Base-by-base conservation (phyloP, 2,329 filamentous ascomycete species). In the Neonectria sp. region DNA sequence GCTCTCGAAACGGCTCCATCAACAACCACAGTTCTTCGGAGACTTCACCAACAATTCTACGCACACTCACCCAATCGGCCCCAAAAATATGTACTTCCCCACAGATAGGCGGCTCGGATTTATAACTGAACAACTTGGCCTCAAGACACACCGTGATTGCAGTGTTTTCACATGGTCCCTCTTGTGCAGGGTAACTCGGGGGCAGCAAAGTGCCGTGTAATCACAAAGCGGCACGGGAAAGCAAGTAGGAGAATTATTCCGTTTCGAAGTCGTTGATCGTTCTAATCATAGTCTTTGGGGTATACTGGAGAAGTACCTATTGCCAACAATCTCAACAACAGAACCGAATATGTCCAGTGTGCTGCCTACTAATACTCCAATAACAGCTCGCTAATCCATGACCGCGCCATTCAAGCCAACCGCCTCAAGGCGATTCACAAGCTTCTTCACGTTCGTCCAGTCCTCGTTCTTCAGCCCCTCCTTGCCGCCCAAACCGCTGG, bases 371-470 rank as follows among this genome's bases (percentile, higher is more conserved):
- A 68, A 67, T 66, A 68, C 63, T 68, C 61, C 58, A 67, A 68
- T 65, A n/a, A 55, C 57, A 65, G 48, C n/a, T 12, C 35, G 55
- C 71, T 79, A 83, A 68, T 79, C 80, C 51, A 81, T 79, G 71
- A 84, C 81, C 21, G 81, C 82, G n/a, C 84, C 85, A 56, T 86
- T 86, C 46, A 85, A 79, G 2, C 86, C 84, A n/a, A 83, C 84
- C 17, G 86, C 86, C 81, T 97, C 95, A 67, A 95, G 82, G 75
- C 92, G 89, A 48, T 89, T 91, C 27, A 98, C 89, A 77, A 98
- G 85, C 81, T 94, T 95, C 90, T 98, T 98, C 73, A 99, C 93
- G 40, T 89, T 93, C 6, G 92, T 89, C 95, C 96, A 99, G 80
- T 98, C 95, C 76, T 99, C 96, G 59, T 90, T 90, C 79, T 93